phyloP scores from a whole-genome alignment of 495 filamentous ascomycete genomes.

The Podospora sp. region DNA sequence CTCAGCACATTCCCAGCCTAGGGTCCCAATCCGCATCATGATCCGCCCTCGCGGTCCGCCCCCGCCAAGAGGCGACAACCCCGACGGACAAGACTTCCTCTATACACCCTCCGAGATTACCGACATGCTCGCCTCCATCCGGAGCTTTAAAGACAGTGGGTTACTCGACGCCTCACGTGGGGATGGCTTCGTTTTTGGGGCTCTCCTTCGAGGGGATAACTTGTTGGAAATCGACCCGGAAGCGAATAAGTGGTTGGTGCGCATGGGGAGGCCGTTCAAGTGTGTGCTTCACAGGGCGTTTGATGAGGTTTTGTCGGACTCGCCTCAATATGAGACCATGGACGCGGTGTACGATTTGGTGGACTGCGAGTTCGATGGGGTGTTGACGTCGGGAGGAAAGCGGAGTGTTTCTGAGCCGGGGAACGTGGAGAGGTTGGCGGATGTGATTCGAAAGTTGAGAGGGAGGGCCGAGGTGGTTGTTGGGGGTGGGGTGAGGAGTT shows the following conservation, averaged over 20 bases:
- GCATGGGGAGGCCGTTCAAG: slow-evolving; percentile 30
- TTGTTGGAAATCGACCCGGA: slow-evolving; percentile 33
- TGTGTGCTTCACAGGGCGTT: slow-evolving; percentile 48
- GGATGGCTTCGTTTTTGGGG: slow-evolving; percentile 53
- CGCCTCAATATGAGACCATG: too few species aligned
- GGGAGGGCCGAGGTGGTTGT: slow-evolving; percentile 40
- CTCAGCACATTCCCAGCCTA: slow-evolving; percentile 19
- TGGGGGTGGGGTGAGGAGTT: slow-evolving; percentile 45
- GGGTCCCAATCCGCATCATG: slow-evolving; percentile 44
- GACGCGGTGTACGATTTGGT: slow-evolving; percentile 33
- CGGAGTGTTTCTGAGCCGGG: slow-evolving; percentile 31
- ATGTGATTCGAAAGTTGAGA: slow-evolving; percentile 29
- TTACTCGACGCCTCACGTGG: slow-evolving; percentile 33
- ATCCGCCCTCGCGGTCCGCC: slow-evolving; percentile 47
- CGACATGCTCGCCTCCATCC: slow-evolving; percentile 36
- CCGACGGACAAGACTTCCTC: slow-evolving; percentile 38
- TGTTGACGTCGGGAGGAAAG: slow-evolving; percentile 47
- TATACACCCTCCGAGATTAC: slow-evolving; percentile 40
- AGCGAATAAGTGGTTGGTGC: slow-evolving; percentile 29
- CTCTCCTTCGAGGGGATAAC: slow-evolving; percentile 23
- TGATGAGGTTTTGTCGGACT: slow-evolving; percentile 41
- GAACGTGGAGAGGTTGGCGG: slow-evolving; percentile 33
- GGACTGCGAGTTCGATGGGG: slow-evolving; percentile 38
- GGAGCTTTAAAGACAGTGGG: slow-evolving; percentile 29
- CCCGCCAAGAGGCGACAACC: neutral